phyloP scores from a whole-genome alignment of 345 rosid species.

The Durio zibethinus region DNA sequence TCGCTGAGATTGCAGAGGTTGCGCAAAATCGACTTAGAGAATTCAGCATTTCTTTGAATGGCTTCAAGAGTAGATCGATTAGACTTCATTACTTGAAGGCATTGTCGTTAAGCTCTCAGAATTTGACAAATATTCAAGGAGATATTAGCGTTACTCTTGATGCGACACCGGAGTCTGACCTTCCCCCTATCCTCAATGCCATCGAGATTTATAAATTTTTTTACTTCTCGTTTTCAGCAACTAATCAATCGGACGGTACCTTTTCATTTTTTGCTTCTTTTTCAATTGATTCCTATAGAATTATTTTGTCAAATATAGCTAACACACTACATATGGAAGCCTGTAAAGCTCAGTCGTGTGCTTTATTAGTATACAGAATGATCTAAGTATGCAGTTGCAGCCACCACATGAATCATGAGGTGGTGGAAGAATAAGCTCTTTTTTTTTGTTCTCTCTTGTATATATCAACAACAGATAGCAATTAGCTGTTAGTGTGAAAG shows the following conservation, averaged over 20 bases:
- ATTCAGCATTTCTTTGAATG: constrained; percentile 9
- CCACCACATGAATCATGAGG: not conserved
- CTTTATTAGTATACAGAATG: not conserved
- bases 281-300: constrained; percentile 13
- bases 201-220: not conserved
- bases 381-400: not conserved
- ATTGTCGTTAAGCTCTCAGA: not conserved
- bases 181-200: constrained; percentile 31
- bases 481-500: not conserved
- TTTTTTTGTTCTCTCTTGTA: not conserved
- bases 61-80: not conserved
- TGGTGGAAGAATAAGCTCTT: not conserved
- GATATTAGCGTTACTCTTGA: not conserved
- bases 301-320: not conserved
- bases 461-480: not conserved
- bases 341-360: not conserved
- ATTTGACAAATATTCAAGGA: not conserved
- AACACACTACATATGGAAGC: not conserved
- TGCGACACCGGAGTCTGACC: not conserved
- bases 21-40: not conserved
- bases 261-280: not conserved
- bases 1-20: constrained; percentile 11
- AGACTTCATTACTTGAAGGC: constrained; percentile 22
- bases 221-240: constrained; percentile 2
- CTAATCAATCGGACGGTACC: constrained; percentile 16